Evolutionary conservation across 2,329 filamentous ascomycete genomes (phyloP).

Genomic region (Talaromyces albobiverticillius): DNA sequence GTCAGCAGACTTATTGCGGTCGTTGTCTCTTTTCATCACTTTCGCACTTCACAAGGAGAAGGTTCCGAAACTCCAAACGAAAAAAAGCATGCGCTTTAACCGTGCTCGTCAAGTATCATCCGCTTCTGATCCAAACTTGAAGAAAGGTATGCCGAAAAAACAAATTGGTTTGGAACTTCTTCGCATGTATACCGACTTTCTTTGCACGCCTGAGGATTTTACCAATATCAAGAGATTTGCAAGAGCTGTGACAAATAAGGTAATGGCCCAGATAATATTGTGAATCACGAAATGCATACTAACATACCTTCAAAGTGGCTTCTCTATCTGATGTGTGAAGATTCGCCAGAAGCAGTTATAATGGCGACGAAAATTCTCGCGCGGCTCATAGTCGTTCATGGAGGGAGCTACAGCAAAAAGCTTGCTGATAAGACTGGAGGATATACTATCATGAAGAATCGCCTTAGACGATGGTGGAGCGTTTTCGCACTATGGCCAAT

Average conservation of each 20-base stretch:
- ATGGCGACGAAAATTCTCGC: constrained; percentile 80
- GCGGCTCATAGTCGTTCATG: constrained; percentile 78
- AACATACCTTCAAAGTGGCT: constrained; percentile 64
- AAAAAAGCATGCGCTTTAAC: constrained; percentile 43
- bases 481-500: constrained; percentile 80
- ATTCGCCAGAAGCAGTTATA: constrained; percentile 77
- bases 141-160: constrained; percentile 53
- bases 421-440: constrained; percentile 85
- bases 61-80: constrained; percentile 42
- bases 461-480: constrained; percentile 85
- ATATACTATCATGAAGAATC: constrained; percentile 78
- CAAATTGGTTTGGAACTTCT: constrained; percentile 73
- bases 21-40: constrained; percentile 86
- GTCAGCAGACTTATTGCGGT: constrained; percentile 79
- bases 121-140: constrained; percentile 29
- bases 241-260: constrained; percentile 91
- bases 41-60: constrained; percentile 75
- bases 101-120: constrained; percentile 27
- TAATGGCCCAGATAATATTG: constrained; percentile 37
- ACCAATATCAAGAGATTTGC: constrained; percentile 81
- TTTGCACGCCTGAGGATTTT: constrained; percentile 70
- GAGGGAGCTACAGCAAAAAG: constrained; percentile 75
- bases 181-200: constrained; percentile 70
- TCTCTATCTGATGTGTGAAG: constrained; percentile 83
- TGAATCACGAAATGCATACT: not conserved